These are phyloP conservation scores for Verticillium nubilum DNA, from an alignment of 2,329 filamentous ascomycete species.

Conservation along the genomic window DNA sequence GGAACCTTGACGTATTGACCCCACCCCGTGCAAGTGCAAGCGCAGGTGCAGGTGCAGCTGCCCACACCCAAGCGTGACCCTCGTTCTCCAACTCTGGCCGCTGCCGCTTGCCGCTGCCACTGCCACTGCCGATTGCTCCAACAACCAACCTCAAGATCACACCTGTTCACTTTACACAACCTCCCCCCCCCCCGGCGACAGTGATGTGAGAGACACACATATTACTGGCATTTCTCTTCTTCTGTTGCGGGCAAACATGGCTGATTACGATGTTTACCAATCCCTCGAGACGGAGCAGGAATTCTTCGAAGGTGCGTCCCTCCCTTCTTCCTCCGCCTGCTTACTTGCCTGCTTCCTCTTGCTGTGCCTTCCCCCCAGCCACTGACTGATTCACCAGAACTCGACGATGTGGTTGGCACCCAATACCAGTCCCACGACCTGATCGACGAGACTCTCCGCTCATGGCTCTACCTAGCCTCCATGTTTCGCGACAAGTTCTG, in stretches of 20 bases:
- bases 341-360: not conserved
- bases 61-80: not conserved
- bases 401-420: constrained; percentile 39
- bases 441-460: constrained; percentile 80
- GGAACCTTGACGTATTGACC: not conserved
- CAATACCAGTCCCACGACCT: constrained; percentile 47
- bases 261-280: constrained; percentile 62
- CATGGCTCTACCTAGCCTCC: constrained; percentile 75
- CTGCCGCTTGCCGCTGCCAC: not conserved
- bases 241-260: constrained; percentile 34
- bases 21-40: too few relatives aligned
- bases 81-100: not conserved
- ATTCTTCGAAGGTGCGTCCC: constrained; percentile 73
- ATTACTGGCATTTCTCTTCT: not conserved
- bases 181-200: not conserved
- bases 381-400: constrained; percentile 27
- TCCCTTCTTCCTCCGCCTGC: constrained; percentile 13
- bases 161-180: not conserved
- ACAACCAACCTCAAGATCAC: not conserved
- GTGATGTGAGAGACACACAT: not conserved
- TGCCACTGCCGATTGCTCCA: constrained; percentile 1
- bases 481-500: constrained; percentile 71
- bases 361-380: not conserved
- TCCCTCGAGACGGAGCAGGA: constrained; percentile 74
- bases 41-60: too few relatives aligned